A percentile compares a stretch with the other conserved stretches of the same genome.
Evolutionary conservation across 2,329 filamentous ascomycete genomes (phyloP).

Genomic region (Trichophyton schoenleinii): DNA sequence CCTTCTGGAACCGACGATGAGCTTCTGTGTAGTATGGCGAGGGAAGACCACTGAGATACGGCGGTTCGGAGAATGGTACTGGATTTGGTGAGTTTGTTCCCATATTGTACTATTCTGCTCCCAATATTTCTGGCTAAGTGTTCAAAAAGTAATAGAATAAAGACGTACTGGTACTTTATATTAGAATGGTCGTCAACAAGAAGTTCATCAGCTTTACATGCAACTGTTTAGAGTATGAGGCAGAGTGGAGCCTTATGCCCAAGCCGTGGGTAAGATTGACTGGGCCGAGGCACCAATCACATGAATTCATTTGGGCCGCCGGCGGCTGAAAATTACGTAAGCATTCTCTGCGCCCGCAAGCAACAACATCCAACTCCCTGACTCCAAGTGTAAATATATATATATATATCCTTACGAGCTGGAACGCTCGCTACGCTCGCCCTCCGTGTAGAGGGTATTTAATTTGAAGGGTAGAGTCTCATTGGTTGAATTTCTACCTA

Average conservation of each 20-base stretch:
- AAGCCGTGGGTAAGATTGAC: not conserved
- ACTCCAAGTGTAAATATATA: no score
- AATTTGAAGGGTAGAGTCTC: no score
- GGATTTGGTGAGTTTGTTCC: constrained; percentile 23
- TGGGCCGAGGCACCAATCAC: not conserved
- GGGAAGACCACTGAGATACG: constrained; percentile 57
- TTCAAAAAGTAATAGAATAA: not conserved
- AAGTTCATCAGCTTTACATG: no score
- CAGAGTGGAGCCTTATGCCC: not conserved
- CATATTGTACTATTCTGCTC: constrained; percentile 12
- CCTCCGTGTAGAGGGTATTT: no score
- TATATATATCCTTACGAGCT: no score
- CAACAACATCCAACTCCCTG: no score
- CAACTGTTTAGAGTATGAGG: not conserved
- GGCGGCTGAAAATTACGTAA: no score
- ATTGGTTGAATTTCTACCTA: no score
- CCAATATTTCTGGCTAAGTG: no score
- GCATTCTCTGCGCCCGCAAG: no score
- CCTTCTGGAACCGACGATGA: constrained; percentile 55
- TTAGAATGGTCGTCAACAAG: no score
- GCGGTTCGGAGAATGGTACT: constrained; percentile 60
- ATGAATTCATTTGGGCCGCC: not conserved
- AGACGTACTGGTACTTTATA: not conserved
- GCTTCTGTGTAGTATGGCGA: constrained; percentile 58
- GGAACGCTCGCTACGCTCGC: no score